phyloP scores from a whole-genome alignment of 2,329 filamentous ascomycete genomes.

The Fusarium sp. region DNA sequence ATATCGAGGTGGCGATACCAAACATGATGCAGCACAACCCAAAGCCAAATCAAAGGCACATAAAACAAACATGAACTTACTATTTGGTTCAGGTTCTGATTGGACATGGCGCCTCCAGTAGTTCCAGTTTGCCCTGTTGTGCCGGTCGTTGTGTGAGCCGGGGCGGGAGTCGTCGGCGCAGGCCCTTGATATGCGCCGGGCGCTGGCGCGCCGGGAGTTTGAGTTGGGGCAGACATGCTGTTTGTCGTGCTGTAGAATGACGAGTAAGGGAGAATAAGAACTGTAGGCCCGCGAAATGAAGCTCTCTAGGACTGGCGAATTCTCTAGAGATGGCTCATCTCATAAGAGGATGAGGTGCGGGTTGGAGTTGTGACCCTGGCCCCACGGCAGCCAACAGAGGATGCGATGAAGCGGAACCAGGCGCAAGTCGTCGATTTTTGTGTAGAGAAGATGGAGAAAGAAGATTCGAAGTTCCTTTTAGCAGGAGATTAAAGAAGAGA shows the following conservation, averaged over 20 bases:
- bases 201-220: conserved; percentile 44
- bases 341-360: conserved; percentile 1
- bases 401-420: background rate
- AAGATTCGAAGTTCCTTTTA: background rate
- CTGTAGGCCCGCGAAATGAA: background rate
- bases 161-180: conserved; percentile 48
- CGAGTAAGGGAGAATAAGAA: background rate
- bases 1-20: background rate
- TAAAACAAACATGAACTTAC: conserved; percentile 66
- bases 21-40: background rate
- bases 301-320: background rate
- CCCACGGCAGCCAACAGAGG: conserved; percentile 2
- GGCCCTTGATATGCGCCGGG: conserved; percentile 46
- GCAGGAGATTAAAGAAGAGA: background rate
- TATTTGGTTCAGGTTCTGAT: conserved; percentile 95
- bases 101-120: conserved; percentile 67
- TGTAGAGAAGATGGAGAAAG: background rate
- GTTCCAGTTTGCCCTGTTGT: conserved; percentile 47
- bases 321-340: conserved; percentile 21
- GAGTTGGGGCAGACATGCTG: conserved; percentile 50
- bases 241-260: background rate
- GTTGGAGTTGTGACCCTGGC: background rate
- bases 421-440: background rate
- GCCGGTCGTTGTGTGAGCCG: conserved; percentile 36
- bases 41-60: conserved; percentile 3